These are phyloP conservation scores for Herpetomonas tarakana DNA, from an alignment of 208 protist genomes.

Conservation along the genomic window DNA sequence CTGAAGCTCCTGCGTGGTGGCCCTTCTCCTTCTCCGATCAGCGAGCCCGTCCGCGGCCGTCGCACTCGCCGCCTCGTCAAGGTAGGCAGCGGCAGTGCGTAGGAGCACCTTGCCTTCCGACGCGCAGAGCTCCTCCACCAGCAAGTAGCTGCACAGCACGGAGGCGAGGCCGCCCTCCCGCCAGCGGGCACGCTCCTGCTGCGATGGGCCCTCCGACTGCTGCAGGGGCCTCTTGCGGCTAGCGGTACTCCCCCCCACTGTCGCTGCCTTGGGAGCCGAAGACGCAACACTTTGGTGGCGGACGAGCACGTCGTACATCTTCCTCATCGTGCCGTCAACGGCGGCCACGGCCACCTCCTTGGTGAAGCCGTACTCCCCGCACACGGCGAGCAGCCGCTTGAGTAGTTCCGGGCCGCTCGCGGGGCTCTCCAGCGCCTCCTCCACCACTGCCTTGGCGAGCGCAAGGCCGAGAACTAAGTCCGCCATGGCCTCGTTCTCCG, in stretches of 20 bases:
- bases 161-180: slow-evolving; percentile 1
- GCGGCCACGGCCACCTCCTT: slow-evolving; percentile 31
- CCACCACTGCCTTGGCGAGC: slow-evolving; percentile 61
- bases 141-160: slow-evolving; percentile 17
- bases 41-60: neutral
- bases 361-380: slow-evolving; percentile 44
- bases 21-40: neutral
- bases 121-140: slow-evolving; percentile 22
- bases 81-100: slow-evolving; percentile 22
- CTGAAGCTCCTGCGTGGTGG: neutral
- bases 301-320: slow-evolving; percentile 31
- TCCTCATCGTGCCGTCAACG: slow-evolving; percentile 13
- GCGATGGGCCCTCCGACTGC: neutral
- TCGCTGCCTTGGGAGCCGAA: neutral
- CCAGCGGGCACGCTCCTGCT: slow-evolving; percentile 8
- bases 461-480: slow-evolving; percentile 65
- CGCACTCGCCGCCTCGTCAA: slow-evolving; percentile 14
- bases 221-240: neutral
- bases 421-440: slow-evolving; percentile 57
- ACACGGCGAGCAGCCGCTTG: slow-evolving; percentile 36
- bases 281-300: slow-evolving; percentile 1
- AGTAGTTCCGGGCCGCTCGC: slow-evolving; percentile 44
- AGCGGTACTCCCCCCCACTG: neutral
- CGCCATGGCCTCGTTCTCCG: slow-evolving; percentile 58
- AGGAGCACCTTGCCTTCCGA: slow-evolving; percentile 19